Evolutionary conservation across 495 filamentous ascomycete species (phyloP).

Genomic region (Penicillium egyptiacum): DNA sequence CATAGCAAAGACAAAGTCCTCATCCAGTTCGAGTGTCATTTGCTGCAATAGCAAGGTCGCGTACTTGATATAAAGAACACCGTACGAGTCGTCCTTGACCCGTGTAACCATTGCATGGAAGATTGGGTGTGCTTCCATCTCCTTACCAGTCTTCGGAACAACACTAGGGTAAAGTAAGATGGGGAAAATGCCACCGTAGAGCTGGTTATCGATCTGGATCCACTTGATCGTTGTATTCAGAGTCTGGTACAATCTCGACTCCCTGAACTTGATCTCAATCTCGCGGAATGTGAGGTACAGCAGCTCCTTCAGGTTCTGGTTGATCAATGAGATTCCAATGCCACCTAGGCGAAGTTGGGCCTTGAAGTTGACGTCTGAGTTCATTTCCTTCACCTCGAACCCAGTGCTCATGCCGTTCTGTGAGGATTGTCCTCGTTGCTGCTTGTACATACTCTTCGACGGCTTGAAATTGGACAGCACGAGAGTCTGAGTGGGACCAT

Average conservation of each 20-base stretch:
- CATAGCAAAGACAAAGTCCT: slow-evolving; percentile 95
- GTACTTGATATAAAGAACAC: slow-evolving; percentile 98
- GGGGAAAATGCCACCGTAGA: slow-evolving; percentile 97
- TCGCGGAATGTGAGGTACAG: slow-evolving; percentile 93
- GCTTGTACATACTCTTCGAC: slow-evolving; percentile 92
- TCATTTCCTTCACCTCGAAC: slow-evolving; percentile 90
- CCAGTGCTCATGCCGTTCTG: slow-evolving; percentile 61
- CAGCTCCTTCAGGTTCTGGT: slow-evolving; percentile 85
- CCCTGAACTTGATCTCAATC: slow-evolving; percentile 84
- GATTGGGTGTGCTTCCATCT: slow-evolving; percentile 95
- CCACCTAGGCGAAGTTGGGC: slow-evolving; percentile 85
- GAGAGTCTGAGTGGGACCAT: slow-evolving; percentile 91
- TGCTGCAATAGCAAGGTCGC: slow-evolving; percentile 91
- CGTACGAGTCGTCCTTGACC: slow-evolving; percentile 97
- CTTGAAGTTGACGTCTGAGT: slow-evolving; percentile 83
- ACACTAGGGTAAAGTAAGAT: slow-evolving; percentile 97
- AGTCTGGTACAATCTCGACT: slow-evolving; percentile 91
- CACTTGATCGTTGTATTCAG: slow-evolving; percentile 88
- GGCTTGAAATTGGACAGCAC: slow-evolving; percentile 92
- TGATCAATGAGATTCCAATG: slow-evolving; percentile 91
- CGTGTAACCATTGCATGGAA: slow-evolving; percentile 87
- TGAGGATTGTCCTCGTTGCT: slow-evolving; percentile 61
- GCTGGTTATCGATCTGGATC: slow-evolving; percentile 98
- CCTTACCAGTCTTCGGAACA: slow-evolving; percentile 96
- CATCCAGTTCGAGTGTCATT: slow-evolving; percentile 97